Base-by-base conservation (phyloP, 2,329 filamentous ascomycete species). In the Curvularia lunata region DNA sequence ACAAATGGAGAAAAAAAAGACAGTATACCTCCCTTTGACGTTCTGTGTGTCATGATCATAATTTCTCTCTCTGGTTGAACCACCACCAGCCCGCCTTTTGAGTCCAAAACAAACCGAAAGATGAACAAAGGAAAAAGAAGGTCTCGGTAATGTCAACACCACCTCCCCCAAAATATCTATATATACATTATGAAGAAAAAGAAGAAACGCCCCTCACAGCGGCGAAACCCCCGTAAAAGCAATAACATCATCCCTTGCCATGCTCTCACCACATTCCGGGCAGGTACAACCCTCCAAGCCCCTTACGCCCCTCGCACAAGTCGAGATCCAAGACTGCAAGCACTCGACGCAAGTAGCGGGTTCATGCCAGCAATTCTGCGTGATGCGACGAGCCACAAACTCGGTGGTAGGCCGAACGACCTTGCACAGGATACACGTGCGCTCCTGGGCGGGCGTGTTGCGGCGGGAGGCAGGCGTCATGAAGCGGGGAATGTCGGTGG, bases 401-500 rank as follows among this genome's bases (percentile, higher is more conserved):
- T 67, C 60, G 1, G 58, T 56, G 1, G 62, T 54, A 4, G 64
- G 62, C 41, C 66, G 67, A 0, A 58, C 52, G 7, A 64, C 64
- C 41, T 70, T 70, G 59, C 73, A 75, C 2, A 74, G 56, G 25
- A 66, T 63, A 52, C 73, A 75, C 1, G 67, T 69, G 21, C 61
- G 65, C 28, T 66, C 61, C 2, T 63, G 48, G 12, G 58, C 58
- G 7, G 63, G 63, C 23, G 67, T 70, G 21, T 62, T 63, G 23
- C 61, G 59, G 4, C 66, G 56, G 12, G 67, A 64, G 30, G 18
- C 34, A 21, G 56, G 56, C 4, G 52, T 46, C 16, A 41, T 47
- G n/a, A 46, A 21, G n/a, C 64, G 56, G 1, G 64, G 58, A 42
- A 60, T 59, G 6, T 38, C 23, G 5, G 30, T 30, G 7, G 21